phyloP scores from a whole-genome alignment of 2,329 filamentous ascomycete genomes.

The Pestalotiopsis sp. region DNA sequence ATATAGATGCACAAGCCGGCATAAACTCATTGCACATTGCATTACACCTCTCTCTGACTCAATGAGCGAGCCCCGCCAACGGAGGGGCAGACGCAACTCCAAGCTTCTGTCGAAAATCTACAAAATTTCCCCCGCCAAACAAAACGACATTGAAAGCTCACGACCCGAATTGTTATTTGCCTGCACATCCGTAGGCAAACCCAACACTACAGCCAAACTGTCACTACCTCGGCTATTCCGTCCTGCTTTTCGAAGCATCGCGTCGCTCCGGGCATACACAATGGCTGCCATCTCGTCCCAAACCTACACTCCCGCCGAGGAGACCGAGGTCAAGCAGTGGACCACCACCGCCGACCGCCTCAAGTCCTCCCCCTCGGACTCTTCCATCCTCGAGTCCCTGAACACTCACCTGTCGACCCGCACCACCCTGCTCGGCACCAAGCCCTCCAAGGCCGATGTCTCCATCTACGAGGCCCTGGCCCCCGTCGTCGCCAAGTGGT shows the following conservation, averaged over 20 bases:
- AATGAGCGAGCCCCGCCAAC: neutral
- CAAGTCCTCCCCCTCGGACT: constrained; percentile 60
- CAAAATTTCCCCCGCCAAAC: neutral
- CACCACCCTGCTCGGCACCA: constrained; percentile 85
- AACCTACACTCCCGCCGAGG: constrained; percentile 77
- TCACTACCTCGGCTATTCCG: constrained; percentile 41
- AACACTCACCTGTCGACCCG: constrained; percentile 87
- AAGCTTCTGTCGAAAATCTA: neutral
- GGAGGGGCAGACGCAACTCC: constrained; percentile 3
- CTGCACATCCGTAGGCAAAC: constrained; percentile 11
- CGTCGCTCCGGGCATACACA: constrained; percentile 46
- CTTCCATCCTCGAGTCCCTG: constrained; percentile 73
- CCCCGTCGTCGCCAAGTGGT: constrained; percentile 78
- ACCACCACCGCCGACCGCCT: constrained; percentile 76
- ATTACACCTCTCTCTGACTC: neutral
- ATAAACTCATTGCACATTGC: neutral
- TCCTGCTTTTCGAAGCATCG: constrained; percentile 38
- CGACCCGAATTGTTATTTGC: neutral
- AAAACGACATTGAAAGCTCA: neutral
- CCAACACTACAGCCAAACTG: constrained; percentile 22
- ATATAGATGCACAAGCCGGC: neutral
- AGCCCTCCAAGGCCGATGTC: constrained; percentile 86
- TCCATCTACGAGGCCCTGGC: constrained; percentile 80
- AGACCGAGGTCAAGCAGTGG: constrained; percentile 89
- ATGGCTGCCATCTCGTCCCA: constrained; percentile 69